Evolutionary conservation across 2,329 filamentous ascomycete species (phyloP).

Genomic region (Venturia carpophila): DNA sequence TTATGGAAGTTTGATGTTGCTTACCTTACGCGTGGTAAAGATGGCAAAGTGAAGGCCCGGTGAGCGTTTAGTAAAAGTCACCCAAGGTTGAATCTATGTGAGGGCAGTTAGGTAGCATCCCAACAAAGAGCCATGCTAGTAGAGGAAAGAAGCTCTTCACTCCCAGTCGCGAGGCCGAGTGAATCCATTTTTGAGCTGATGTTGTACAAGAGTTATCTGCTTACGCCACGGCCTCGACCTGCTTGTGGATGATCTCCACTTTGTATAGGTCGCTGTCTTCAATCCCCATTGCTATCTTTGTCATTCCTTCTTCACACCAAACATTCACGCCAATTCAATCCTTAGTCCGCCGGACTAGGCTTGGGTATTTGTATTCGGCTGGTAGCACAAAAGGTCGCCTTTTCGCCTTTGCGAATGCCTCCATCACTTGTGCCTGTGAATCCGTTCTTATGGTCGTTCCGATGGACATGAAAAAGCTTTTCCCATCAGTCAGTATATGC

Average conservation of each 20-base stretch:
- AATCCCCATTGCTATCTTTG: background rate
- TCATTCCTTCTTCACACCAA: background rate
- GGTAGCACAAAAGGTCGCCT: slow-evolving; percentile 64
- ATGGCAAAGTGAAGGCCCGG: background rate
- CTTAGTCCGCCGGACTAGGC: background rate
- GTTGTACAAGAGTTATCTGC: slow-evolving; percentile 1
- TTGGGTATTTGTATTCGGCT: slow-evolving; percentile 10
- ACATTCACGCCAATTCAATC: background rate
- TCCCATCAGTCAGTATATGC: background rate
- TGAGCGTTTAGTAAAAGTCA: background rate
- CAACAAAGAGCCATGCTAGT: background rate
- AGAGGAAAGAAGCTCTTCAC: slow-evolving; percentile 4
- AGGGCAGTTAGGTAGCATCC: background rate
- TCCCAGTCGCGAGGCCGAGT: background rate
- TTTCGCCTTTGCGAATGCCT: slow-evolving; percentile 68
- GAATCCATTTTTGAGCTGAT: background rate
- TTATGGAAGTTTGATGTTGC: background rate
- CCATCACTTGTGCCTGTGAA: slow-evolving; percentile 64
- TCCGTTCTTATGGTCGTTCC: slow-evolving; percentile 94
- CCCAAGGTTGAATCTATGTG: background rate
- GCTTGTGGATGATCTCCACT: background rate
- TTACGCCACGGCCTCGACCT: background rate
- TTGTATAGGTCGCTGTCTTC: background rate
- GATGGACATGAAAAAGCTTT: slow-evolving; percentile 94
- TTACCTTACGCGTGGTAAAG: background rate